Evolutionary conservation across 768 basidiomycete species (phyloP).

Genomic region (Agrocybe pediades): DNA sequence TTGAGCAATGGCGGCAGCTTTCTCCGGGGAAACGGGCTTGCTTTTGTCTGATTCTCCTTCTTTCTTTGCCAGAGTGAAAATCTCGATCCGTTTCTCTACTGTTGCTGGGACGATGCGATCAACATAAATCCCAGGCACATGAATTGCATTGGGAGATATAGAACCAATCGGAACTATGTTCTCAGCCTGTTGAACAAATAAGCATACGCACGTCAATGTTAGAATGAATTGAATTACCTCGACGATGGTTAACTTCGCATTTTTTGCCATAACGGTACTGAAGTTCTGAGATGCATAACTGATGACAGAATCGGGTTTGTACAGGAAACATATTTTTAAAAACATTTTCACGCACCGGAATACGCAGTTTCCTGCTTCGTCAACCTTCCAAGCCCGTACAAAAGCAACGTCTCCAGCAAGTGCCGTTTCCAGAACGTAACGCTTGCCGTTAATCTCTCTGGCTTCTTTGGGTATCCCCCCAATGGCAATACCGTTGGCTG

Average conservation of each 20-base stretch:
- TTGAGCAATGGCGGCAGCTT: conserved; percentile 52
- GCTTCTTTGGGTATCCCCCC: conserved; percentile 77
- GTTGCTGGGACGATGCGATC: conserved; percentile 86
- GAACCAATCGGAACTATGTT: conserved; percentile 84
- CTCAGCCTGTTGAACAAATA: conserved; percentile 62
- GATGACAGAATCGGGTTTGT: neutral
- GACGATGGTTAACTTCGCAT: conserved; percentile 87
- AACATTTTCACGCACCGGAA: conserved; percentile 63
- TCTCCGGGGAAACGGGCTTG: conserved; percentile 42
- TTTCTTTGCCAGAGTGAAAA: conserved; percentile 64
- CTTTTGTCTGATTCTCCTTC: conserved; percentile 26
- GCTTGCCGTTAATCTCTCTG: conserved; percentile 75
- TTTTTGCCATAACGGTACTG: conserved; percentile 83
- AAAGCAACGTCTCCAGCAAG: conserved; percentile 84
- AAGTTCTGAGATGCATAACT: conserved; percentile 92
- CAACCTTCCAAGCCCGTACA: conserved; percentile 89
- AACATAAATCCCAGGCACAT: conserved; percentile 84
- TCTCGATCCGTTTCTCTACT: conserved; percentile 76
- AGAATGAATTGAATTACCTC: conserved; percentile 51
- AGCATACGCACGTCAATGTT: neutral
- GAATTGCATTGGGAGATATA: conserved; percentile 80
- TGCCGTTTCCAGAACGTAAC: conserved; percentile 81
- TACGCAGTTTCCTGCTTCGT: conserved; percentile 87
- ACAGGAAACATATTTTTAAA: neutral
- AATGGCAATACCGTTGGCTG: conserved; percentile 66